Conservation (phyloP, 1,139 yeast genomes). For the Suhomyces bokatorum region DNA sequence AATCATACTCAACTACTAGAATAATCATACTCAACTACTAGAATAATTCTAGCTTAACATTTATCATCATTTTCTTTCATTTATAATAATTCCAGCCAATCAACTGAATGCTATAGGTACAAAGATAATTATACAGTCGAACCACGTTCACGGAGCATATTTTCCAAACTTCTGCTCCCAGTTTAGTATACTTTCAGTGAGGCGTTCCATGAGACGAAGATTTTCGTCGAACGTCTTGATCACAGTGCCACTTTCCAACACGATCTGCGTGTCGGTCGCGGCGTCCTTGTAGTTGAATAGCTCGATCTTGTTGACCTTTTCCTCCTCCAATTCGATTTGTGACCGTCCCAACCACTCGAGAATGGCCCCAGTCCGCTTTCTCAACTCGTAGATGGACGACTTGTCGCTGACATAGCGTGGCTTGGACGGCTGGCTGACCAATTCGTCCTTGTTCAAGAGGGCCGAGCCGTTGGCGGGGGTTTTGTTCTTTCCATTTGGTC, state of each 20-base stretch:
- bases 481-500: constrained; percentile 12
- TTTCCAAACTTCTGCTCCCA: constrained; percentile 81
- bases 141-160: constrained; percentile 39
- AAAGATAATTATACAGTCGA: not conserved
- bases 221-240: constrained; percentile 58
- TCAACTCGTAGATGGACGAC: constrained; percentile 75
- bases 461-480: constrained; percentile 7
- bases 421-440: constrained; percentile 65
- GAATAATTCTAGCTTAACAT: no score
- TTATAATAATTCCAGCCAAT: no score
- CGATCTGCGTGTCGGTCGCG: constrained; percentile 11
- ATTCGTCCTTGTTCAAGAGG: constrained; percentile 37
- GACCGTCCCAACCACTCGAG: constrained; percentile 87
- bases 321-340: constrained; percentile 75
- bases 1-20: no score
- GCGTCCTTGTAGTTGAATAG: constrained; percentile 36
- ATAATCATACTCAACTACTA: no score
- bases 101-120: not conserved
- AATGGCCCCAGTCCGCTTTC: constrained; percentile 85
- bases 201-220: constrained; percentile 61
- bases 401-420: constrained; percentile 81
- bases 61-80: no score
- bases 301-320: constrained; percentile 56
- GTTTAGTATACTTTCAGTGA: constrained; percentile 63
- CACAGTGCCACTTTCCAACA: constrained; percentile 36